phyloP scores from a whole-genome alignment of 306 rosid species.

The Abrus pulchellus region DNA sequence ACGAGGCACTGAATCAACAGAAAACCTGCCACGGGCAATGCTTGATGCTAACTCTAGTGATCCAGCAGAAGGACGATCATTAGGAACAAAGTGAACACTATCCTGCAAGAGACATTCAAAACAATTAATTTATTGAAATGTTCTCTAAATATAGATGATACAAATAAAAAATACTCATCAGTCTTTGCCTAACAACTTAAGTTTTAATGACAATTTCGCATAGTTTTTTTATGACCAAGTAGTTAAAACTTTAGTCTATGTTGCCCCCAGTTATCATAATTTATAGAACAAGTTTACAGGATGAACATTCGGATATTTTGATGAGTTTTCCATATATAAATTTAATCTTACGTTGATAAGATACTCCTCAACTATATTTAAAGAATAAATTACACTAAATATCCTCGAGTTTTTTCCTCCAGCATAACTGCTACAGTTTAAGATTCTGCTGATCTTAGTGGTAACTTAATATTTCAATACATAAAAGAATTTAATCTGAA shows the following conservation, averaged over 20 bases:
- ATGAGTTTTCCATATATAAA: neutral
- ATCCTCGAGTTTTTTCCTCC: neutral
- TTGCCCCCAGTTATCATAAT: neutral
- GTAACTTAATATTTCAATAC: conserved; percentile 27
- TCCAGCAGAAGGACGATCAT: conserved; percentile 60
- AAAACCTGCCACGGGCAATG: conserved; percentile 58
- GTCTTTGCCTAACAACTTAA: neutral
- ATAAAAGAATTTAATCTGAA: conserved; percentile 7
- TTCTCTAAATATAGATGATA: conserved; percentile 16
- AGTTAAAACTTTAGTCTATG: neutral
- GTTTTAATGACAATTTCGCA: conserved; percentile 17
- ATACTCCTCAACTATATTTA: conserved; percentile 18
- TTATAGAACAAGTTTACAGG: neutral
- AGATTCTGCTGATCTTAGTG: conserved; percentile 18
- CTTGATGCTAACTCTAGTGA: conserved; percentile 66
- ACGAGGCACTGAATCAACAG: conserved; percentile 61
- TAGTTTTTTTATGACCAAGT: neutral
- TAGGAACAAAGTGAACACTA: conserved; percentile 49
- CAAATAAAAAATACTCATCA: neutral
- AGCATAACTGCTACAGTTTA: neutral
- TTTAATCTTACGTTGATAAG: neutral
- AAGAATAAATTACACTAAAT: neutral
- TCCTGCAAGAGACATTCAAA: conserved; percentile 62
- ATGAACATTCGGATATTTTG: conserved; percentile 23
- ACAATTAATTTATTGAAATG: conserved; percentile 23